These are phyloP conservation scores for Massarina eburnea DNA, from an alignment of 2,329 filamentous ascomycete species.

Conservation along the genomic window DNA sequence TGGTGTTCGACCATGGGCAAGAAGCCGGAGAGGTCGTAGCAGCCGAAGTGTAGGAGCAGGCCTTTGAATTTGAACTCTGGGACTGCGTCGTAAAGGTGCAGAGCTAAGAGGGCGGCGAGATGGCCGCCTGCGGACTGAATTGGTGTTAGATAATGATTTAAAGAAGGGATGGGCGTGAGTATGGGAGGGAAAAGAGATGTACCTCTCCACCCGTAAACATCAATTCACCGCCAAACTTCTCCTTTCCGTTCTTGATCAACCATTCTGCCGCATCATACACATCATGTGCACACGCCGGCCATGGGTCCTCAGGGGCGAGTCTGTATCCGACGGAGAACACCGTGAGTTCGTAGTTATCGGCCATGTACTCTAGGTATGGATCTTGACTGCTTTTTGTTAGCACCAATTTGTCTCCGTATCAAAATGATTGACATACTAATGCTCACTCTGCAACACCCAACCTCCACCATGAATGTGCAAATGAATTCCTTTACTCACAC, in stretches of 20 bases:
- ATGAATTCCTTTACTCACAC: conserved; percentile 49
- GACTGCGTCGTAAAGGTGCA: conserved; percentile 48
- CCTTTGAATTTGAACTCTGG: conserved; percentile 49
- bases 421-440: conserved; percentile 33
- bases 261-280: conserved; percentile 60
- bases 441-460: conserved; percentile 48
- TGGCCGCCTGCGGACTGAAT: conserved; percentile 55
- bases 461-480: conserved; percentile 60
- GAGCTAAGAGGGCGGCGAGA: conserved; percentile 49
- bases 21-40: conserved; percentile 52
- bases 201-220: conserved; percentile 46
- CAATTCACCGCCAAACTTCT: conserved; percentile 46
- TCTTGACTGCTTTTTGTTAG: conserved; percentile 45
- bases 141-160: not conserved
- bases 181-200: conserved; percentile 18
- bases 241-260: conserved; percentile 52
- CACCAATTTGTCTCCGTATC: conserved; percentile 1
- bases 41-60: conserved; percentile 57
- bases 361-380: conserved; percentile 51
- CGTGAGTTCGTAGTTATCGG: conserved; percentile 51
- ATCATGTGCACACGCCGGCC: conserved; percentile 57
- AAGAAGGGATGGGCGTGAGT: not conserved
- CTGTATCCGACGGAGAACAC: conserved; percentile 62
- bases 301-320: conserved; percentile 61
- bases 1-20: conserved; percentile 45